Conservation (phyloP, 768 basidiomycete species). For the Rhizopogon sp. region DNA sequence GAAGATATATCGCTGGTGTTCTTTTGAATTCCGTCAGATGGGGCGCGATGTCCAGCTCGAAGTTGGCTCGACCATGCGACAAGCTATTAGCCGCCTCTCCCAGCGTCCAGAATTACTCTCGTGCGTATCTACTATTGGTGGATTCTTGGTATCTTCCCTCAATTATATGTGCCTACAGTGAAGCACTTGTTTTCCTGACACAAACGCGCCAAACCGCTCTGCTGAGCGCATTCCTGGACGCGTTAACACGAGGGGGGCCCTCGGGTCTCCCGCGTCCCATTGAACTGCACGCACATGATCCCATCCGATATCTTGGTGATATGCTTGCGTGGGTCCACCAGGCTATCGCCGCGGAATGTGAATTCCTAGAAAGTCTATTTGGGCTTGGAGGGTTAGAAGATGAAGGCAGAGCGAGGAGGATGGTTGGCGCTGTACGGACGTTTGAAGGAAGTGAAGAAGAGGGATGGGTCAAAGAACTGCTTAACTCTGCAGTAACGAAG, state of each 20-base stretch:
- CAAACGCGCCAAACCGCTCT: conserved; percentile 80
- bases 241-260: conserved; percentile 84
- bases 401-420: conserved; percentile 30
- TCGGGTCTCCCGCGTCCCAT: conserved; percentile 87
- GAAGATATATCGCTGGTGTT: conserved; percentile 82
- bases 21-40: conserved; percentile 78
- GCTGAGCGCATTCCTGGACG: conserved; percentile 77
- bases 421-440: conserved; percentile 71
- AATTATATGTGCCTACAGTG: conserved; percentile 35
- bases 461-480: conserved; percentile 70
- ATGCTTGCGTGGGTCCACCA: conserved; percentile 99
- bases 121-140: conserved; percentile 11
- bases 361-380: conserved; percentile 88
- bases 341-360: conserved; percentile 88
- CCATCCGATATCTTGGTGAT: conserved; percentile 92
- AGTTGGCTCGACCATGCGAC: conserved; percentile 57
- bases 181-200: conserved; percentile 71
- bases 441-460: conserved; percentile 61
- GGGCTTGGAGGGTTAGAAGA: conserved; percentile 41
- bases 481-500: conserved; percentile 80
- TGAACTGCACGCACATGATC: conserved; percentile 97
- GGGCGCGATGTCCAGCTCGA: conserved; percentile 73
- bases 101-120: conserved; percentile 70
- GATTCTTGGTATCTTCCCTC: not conserved
- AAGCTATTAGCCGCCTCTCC: conserved; percentile 70